Percentiles rank a stretch among this genome's conserved stretches.
Conservation (phyloP, 306 rosid genomes). For the Ceratonia siliqua region DNA sequence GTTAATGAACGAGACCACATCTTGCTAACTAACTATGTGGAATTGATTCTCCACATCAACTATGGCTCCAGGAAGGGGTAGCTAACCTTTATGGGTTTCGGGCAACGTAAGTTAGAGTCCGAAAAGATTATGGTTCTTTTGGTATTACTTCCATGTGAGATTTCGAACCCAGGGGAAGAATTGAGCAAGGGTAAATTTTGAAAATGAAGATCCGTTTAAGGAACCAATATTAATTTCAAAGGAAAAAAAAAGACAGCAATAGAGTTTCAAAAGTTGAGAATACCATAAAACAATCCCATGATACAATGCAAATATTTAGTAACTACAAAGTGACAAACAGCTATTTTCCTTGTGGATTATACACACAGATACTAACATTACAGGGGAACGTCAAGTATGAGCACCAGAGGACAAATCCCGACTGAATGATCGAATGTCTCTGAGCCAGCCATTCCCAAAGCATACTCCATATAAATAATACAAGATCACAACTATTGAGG, state of each 20-base stretch:
- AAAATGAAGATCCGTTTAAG: too few relatives aligned
- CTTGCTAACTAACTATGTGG: too few relatives aligned
- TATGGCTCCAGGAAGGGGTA: too few relatives aligned
- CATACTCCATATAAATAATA: neutral
- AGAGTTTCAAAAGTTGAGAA: neutral
- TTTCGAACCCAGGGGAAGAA: neutral
- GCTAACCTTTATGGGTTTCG: too few relatives aligned
- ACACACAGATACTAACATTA: neutral
- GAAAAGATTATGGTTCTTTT: neutral
- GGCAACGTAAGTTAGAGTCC: too few relatives aligned
- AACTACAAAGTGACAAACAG: neutral
- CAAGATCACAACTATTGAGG: too few relatives aligned
- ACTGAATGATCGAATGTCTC: neutral
- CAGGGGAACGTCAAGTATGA: neutral
- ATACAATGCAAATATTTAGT: constrained; percentile 3
- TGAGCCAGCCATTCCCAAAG: constrained; percentile 6
- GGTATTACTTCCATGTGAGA: neutral
- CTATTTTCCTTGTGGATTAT: neutral
- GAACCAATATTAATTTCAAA: neutral
- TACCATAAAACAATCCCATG: neutral
- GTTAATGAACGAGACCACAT: too few relatives aligned
- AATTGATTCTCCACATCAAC: too few relatives aligned
- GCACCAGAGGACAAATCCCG: neutral
- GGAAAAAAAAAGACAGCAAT: neutral
- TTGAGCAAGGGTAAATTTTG: too few relatives aligned